These are phyloP conservation scores for Globisporangium takayamanum DNA, from an alignment of 352 stramenopile species.

Conservation along the genomic window DNA sequence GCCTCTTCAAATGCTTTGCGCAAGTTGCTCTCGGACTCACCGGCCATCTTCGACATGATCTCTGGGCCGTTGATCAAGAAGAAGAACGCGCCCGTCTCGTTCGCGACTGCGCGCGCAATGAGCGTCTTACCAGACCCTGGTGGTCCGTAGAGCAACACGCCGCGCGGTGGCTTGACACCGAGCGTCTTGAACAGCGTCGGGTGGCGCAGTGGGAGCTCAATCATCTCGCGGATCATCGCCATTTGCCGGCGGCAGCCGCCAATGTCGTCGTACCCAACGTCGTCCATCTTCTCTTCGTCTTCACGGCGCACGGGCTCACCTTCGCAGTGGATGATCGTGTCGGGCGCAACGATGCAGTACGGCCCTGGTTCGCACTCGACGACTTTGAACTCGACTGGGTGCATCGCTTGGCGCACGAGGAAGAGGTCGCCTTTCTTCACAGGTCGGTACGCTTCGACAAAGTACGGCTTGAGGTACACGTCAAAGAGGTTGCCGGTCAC, in stretches of 20 bases:
- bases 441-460: conserved; percentile 98
- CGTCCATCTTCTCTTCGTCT: conserved; percentile 98
- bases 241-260: conserved; percentile 98
- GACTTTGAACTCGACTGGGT: conserved; percentile 99
- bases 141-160: conserved; percentile 98
- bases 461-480: conserved; percentile 99
- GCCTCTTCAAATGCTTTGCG: conserved; percentile 98
- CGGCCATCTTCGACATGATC: conserved; percentile 99
- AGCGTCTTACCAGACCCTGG: conserved; percentile 98
- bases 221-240: conserved; percentile 99
- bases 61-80: conserved; percentile 99
- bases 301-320: conserved; percentile 97
- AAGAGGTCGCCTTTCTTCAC: conserved; percentile 99
- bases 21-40: conserved; percentile 90
- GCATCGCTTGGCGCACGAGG: conserved; percentile 97
- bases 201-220: conserved; percentile 97
- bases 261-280: conserved; percentile 99
- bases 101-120: conserved; percentile 97
- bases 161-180: conserved; percentile 97
- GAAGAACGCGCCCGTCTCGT: conserved; percentile 99
- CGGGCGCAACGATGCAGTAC: conserved; percentile 98
- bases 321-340: conserved; percentile 99
- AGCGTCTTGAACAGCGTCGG: conserved; percentile 98
- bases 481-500: conserved; percentile 99
- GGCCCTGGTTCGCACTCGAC: conserved; percentile 97